Conservation (phyloP, 1,284 basidiomycete genomes). For the Testicularia cyperi region DNA sequence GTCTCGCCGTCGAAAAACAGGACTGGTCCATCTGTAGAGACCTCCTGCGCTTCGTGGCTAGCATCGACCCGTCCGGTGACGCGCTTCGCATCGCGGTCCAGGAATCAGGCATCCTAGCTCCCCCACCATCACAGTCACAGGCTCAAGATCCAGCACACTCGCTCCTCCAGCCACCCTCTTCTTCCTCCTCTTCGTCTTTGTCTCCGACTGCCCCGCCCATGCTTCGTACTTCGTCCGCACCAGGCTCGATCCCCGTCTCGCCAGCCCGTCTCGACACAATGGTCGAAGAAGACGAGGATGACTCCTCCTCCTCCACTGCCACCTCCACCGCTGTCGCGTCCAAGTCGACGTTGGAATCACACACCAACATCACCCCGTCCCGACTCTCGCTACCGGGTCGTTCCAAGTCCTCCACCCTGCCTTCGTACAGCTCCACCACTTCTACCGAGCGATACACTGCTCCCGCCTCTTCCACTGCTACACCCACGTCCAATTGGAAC, state of each 20-base stretch:
- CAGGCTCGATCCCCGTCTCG: slow-evolving; percentile 3
- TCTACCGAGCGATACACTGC: too few relatives aligned
- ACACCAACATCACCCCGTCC: too few relatives aligned
- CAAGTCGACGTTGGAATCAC: too few relatives aligned
- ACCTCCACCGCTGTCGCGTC: too few relatives aligned
- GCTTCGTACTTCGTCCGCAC: slow-evolving; percentile 4
- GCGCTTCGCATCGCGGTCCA: slow-evolving; percentile 22
- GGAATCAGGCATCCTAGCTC: slow-evolving; percentile 17
- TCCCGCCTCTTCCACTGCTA: too few relatives aligned
- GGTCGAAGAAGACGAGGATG: slow-evolving; percentile 29
- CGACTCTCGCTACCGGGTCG: slow-evolving; percentile 5
- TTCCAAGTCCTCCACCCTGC: slow-evolving; percentile 14
- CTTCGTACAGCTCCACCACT: too few relatives aligned
- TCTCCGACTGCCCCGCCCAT: slow-evolving; percentile 1
- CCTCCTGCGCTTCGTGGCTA: slow-evolving; percentile 62
- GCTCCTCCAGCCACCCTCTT: too few relatives aligned
- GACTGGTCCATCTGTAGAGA: slow-evolving; percentile 56
- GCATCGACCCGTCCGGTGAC: slow-evolving; percentile 66
- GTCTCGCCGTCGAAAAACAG: slow-evolving; percentile 29
- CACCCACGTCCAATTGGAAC: too few relatives aligned
- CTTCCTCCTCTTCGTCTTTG: too few relatives aligned
- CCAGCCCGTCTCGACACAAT: slow-evolving; percentile 13
- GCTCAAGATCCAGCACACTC: too few relatives aligned
- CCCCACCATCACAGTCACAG: slow-evolving; percentile 1
- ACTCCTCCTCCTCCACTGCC: too few relatives aligned